These are phyloP conservation scores for Metarhizium rileyi DNA, from an alignment of 2,329 filamentous ascomycete species.

Conservation along the genomic window DNA sequence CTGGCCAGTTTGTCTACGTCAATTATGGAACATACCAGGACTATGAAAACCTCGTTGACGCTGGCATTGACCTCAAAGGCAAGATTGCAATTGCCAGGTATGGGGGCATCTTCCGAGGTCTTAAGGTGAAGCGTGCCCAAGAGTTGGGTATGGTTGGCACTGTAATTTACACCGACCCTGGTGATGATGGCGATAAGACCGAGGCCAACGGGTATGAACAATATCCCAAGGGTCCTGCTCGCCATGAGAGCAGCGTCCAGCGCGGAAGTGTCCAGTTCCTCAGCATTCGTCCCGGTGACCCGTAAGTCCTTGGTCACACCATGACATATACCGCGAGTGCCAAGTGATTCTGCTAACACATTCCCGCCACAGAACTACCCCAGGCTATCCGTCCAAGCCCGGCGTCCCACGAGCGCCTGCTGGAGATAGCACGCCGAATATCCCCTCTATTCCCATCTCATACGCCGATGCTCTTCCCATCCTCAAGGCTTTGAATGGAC, in stretches of 20 bases:
- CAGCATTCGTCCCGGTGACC: constrained; percentile 60
- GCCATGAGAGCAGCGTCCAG: constrained; percentile 83
- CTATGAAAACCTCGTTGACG: constrained; percentile 68
- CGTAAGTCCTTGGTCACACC: constrained; percentile 27
- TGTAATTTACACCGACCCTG: constrained; percentile 79
- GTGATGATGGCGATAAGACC: constrained; percentile 74
- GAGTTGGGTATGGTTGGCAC: constrained; percentile 83
- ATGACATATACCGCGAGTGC: neutral
- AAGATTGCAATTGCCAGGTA: constrained; percentile 86
- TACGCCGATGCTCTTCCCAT: constrained; percentile 80
- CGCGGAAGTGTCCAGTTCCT: constrained; percentile 79
- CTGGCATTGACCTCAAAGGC: constrained; percentile 66
- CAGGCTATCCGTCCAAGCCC: constrained; percentile 87
- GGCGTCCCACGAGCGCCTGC: constrained; percentile 69
- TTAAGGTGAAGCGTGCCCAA: constrained; percentile 88
- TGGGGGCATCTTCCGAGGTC: constrained; percentile 74
- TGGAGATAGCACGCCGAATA: constrained; percentile 63
- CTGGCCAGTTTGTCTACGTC: constrained; percentile 74
- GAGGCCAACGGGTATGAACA: constrained; percentile 68
- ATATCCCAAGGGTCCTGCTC: constrained; percentile 80
- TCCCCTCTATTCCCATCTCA: constrained; percentile 86
- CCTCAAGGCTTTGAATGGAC: constrained; percentile 80
- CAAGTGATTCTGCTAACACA: neutral
- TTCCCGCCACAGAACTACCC: constrained; percentile 53
- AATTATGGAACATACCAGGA: constrained; percentile 86